Evolutionary conservation across 2,329 filamentous ascomycete species (phyloP).

Genomic region (Catunica adiposa): DNA sequence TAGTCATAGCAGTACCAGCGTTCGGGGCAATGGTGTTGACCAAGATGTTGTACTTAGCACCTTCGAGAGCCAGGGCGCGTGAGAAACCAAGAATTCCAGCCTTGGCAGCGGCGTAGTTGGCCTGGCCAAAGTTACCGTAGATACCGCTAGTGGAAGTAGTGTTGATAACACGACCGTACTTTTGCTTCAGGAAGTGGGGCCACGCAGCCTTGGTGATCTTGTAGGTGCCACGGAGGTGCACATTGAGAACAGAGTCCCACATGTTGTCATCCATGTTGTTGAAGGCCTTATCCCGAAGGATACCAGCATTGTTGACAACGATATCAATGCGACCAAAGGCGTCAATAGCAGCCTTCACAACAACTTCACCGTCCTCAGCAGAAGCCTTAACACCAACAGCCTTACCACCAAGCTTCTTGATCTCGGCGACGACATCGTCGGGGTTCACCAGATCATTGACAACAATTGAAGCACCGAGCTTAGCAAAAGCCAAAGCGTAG

Average conservation of each 20-base stretch:
- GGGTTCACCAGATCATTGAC: slow-evolving; percentile 95
- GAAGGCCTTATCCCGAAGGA: slow-evolving; percentile 95
- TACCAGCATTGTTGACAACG: slow-evolving; percentile 94
- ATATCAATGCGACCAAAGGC: slow-evolving; percentile 88
- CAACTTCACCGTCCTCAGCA: slow-evolving; percentile 77
- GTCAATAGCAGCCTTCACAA: slow-evolving; percentile 88
- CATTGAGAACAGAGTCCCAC: slow-evolving; percentile 83
- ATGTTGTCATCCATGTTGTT: slow-evolving; percentile 89
- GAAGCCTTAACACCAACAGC: slow-evolving; percentile 87
- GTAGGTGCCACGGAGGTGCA: slow-evolving; percentile 88
- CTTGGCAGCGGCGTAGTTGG: slow-evolving; percentile 91
- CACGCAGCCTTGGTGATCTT: slow-evolving; percentile 94
- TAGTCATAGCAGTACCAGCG: slow-evolving; percentile 88
- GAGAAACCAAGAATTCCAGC: slow-evolving; percentile 90
- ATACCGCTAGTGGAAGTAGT: slow-evolving; percentile 94
- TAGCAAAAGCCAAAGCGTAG: slow-evolving; percentile 77
- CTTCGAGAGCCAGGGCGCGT: slow-evolving; percentile 79
- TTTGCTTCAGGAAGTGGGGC: slow-evolving; percentile 96
- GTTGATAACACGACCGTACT: slow-evolving; percentile 93
- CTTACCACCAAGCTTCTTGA: slow-evolving; percentile 74
- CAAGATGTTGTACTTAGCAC: slow-evolving; percentile 91
- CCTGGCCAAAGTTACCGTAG: slow-evolving; percentile 97
- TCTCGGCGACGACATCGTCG: slow-evolving; percentile 79
- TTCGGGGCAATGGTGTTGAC: slow-evolving; percentile 98
- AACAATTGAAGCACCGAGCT: slow-evolving; percentile 67